Percentiles rank a stretch among this genome's conserved stretches.
These are phyloP conservation scores for Achlya hypogyna DNA, from an alignment of 352 stramenopile genomes.

Conservation along the genomic window DNA sequence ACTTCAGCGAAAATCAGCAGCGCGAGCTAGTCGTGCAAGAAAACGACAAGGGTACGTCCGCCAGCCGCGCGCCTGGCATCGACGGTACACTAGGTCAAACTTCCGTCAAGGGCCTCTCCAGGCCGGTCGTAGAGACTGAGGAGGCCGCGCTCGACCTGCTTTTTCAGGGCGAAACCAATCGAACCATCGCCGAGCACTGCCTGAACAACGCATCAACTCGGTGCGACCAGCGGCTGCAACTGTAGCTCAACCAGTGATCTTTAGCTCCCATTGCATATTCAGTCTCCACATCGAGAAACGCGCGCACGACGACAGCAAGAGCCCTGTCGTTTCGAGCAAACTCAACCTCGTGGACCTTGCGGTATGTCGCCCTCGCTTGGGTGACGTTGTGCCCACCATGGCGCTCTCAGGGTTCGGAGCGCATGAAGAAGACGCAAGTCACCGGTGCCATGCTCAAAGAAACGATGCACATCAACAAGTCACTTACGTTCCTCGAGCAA, in stretches of 20 bases:
- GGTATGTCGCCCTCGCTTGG: not conserved
- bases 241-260: not conserved
- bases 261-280: constrained; percentile 68
- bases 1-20: constrained; percentile 17
- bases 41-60: constrained; percentile 32
- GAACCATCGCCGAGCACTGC: constrained; percentile 68
- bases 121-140: constrained; percentile 44
- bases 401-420: constrained; percentile 13
- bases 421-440: constrained; percentile 18
- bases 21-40: constrained; percentile 48
- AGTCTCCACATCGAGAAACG: constrained; percentile 63
- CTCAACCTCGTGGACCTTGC: constrained; percentile 26
- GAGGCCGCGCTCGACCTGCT: constrained; percentile 69
- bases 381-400: not conserved
- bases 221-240: not conserved
- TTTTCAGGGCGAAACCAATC: constrained; percentile 68
- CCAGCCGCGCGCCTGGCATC: not conserved
- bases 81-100: constrained; percentile 32
- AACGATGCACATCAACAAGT: constrained; percentile 96
- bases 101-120: constrained; percentile 50
- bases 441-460: constrained; percentile 90
- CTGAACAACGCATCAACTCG: constrained; percentile 67
- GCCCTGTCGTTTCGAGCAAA: constrained; percentile 18
- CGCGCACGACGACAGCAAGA: constrained; percentile 14
- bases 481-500: constrained; percentile 92